phyloP scores from a whole-genome alignment of 1,284 basidiomycete genomes.

The Sanghuangporus sanghuang region DNA sequence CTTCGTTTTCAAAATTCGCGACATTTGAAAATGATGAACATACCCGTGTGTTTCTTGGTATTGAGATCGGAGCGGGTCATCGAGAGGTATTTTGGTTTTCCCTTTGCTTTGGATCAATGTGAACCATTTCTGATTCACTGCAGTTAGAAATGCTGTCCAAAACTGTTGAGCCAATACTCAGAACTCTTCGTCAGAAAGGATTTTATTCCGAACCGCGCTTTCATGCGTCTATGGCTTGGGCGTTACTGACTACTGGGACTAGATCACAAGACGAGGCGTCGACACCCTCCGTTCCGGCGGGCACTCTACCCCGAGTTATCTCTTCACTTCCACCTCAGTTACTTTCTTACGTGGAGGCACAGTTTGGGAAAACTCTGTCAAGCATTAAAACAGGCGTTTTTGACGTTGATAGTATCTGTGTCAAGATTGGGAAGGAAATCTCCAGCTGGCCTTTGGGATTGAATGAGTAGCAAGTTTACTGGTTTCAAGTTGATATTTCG shows the following conservation, averaged over 20 bases:
- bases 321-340: conserved; percentile 16
- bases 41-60: conserved; percentile 67
- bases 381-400: conserved; percentile 18
- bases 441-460: neutral
- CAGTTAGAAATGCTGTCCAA: conserved; percentile 53
- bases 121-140: neutral
- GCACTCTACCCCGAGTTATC: conserved; percentile 1
- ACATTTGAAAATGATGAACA: conserved; percentile 73
- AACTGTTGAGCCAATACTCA: conserved; percentile 48
- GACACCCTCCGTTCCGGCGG: neutral
- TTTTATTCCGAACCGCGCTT: conserved; percentile 74
- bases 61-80: conserved; percentile 77
- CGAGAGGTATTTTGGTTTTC: conserved; percentile 44
- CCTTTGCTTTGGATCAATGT: conserved; percentile 6
- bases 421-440: conserved; percentile 24
- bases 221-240: conserved; percentile 81
- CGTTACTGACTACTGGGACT: conserved; percentile 39
- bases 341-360: conserved; percentile 14
- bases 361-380: conserved; percentile 18
- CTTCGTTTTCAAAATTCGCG: conserved; percentile 66
- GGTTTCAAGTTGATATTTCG: neutral
- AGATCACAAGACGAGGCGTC: neutral
- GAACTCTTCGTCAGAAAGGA: conserved; percentile 56
- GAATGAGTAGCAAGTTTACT: neutral
- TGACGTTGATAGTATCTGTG: conserved; percentile 19